phyloP scores from a whole-genome alignment of 345 rosid genomes.

The Dipteronia sinensis region DNA sequence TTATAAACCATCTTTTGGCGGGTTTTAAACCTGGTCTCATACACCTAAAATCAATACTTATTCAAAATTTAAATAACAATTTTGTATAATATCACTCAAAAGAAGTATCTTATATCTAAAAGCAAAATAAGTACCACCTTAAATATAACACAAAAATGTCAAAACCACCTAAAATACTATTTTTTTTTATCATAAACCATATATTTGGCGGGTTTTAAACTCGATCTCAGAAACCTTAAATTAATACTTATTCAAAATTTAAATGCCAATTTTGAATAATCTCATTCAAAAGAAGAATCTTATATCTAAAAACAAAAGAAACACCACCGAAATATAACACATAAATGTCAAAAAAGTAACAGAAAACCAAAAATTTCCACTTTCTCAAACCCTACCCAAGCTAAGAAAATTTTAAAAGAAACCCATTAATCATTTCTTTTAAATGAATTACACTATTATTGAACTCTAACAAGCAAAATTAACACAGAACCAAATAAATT shows the following conservation, averaged over 20 bases:
- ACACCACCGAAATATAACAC: background rate
- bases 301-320: constrained; percentile 16
- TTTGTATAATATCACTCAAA: constrained; percentile 17
- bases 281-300: constrained; percentile 27
- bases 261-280: background rate
- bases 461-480: too few species aligned
- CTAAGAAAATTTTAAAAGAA: background rate
- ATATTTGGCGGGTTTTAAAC: constrained; percentile 33
- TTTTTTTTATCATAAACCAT: too few species aligned
- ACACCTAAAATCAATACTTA: constrained; percentile 18
- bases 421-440: background rate
- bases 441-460: background rate
- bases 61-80: constrained; percentile 21
- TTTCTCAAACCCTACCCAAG: background rate
- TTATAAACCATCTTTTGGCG: constrained; percentile 58
- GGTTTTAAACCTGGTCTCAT: constrained; percentile 24
- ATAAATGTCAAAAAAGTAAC: background rate
- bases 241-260: constrained; percentile 24
- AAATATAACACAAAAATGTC: too few species aligned
- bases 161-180: too few species aligned
- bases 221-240: constrained; percentile 20
- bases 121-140: too few species aligned
- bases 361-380: background rate
- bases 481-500: too few species aligned
- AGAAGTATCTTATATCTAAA: too few species aligned